Base-by-base conservation (phyloP, 768 basidiomycete species). In the Amanita phalloides region DNA sequence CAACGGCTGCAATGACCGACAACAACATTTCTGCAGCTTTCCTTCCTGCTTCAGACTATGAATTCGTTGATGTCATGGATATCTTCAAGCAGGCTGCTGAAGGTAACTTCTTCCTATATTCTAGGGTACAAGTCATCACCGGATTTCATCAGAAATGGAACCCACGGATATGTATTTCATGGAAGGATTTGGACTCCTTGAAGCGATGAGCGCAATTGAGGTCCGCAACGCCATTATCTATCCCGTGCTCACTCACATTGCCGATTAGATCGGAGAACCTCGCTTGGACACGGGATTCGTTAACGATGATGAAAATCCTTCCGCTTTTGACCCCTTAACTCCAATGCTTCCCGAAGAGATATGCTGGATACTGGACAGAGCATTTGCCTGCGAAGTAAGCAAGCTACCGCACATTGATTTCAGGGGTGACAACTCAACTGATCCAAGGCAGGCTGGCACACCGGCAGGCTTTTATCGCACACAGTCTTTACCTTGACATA, bases 131-230 rank as follows among this genome's bases (percentile, higher is more conserved):
- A 49, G 4, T 48, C 53, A 26, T 45, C 14, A 26, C 55, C 11
- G 54, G 30, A 52, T 56, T 57, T 41, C 48, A 48, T 2, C 53
- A 71, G 90, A 80, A 38, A 80, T 95, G 77, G 70, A 75, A 28
- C 68, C 74, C 0, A 81, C 79, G 10, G 72, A 73, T 35, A 67
- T 91, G 53, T 54, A 92, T 5, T 74, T 90, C 32, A 81, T 79
- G 59, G 76, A 82, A 0, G 79, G 76, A 28, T 85, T 90, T 57
- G 77, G 79, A 14, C 71, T 95, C 44, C 77, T 84, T 55, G 93
- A 97, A 55, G 84, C 90, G n/a, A 95, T 97, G 92, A 87, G 86
- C 58, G 88, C 90, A 11, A 81, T 96, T 50, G 87, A 93, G 78
- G 90, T 87, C 62, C 53, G 72, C 59, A 38, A 52, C 48, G 25